Base-by-base conservation (phyloP, 2,329 filamentous ascomycete species). In the Aureobasidium vineae region DNA sequence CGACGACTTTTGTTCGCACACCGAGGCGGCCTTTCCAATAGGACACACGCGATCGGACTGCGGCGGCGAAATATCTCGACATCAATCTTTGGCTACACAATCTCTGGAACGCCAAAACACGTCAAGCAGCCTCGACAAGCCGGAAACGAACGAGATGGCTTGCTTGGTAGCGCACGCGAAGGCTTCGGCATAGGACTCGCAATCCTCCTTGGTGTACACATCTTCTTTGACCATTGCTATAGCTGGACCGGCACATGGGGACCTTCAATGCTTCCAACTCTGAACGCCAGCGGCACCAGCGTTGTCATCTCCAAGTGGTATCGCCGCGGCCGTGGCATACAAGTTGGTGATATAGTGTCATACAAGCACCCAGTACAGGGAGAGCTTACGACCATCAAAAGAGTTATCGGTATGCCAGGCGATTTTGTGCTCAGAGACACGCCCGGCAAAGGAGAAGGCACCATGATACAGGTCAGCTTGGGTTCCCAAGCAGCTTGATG, bases 181-280 rank as follows among this genome's bases (percentile, higher is more conserved):
- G 54, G 54, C 15, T 23, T 63, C 4, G 45, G 28, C 15, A 47
- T 59, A 23, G 67, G 43, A 47, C 23, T 64, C 21, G 68, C 53
- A 1, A n/a, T 69, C 45, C 26, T 63, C 41, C 66, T 71, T 11
- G 59, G 50, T n/a, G 45, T 40, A 15, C 79, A 82, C 71, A 70
- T 78, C 50, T 71, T 77, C 69, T 65, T 70, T 38, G 71, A 71
- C 33, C 88, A 95, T 78, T 80, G 86, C 72, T 85, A 86, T 78
- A 82, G 82, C 69, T 73, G 88, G 70, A 83, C 84, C 23, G 77
- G 81, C 4, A 87, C 87, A 19, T 81, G 82, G 31, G 94, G 94
- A 1, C 87, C 92, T 3, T 94, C 90, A 21, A 98, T 98, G 95
- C 84, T 95, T 60, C 94, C 94, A 8, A 97, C 92, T 0, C 87